Evolutionary conservation across 2,329 filamentous ascomycete genomes (phyloP), one percentile per base, ranked within the genome.

Genomic region (Cercospora sojina): DNA sequence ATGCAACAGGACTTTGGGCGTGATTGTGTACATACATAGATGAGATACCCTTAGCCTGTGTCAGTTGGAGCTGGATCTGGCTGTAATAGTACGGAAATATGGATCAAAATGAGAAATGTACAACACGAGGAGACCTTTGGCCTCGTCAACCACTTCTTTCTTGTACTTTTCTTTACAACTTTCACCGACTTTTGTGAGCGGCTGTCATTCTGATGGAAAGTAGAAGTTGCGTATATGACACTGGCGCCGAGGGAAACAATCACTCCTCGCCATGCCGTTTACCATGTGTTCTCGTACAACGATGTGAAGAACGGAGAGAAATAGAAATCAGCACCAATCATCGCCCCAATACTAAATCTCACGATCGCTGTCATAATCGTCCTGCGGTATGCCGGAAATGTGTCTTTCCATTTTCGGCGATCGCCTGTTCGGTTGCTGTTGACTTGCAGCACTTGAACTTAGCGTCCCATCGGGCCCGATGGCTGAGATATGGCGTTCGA

Each of bases 331-430:
- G n/a, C n/a, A n/a, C n/a, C n/a, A n/a, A n/a, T n/a, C n/a, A n/a
- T 10, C 56, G 12, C 32, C 7, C 7, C 27, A 12, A n/a, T 13
- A 10, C 35, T 27, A 61, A 18, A 41, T 29, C 41, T 63, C 60
- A 23, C 60, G 60, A 57, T 67, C 68, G 31, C 68, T 69, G 29
- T 69, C 68, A 29, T 67, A 67, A 38, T 67, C 68, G 18, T 69
- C 59, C n/a, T 55, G 49, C 18, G 65, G 68, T n/a, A 69, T 67
- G 20, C 60, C 62, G 13, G 65, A 67, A 29, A 69, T 69, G n/a
- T 67, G 64, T 10, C 68, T 47, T 35, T 67, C 66, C 53, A 69
- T 35, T 35, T 61, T 64, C 23, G 65, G 62, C 20, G 65, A 61
- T 20, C 18, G 32, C 5, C 41, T 38, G 27, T 35, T 35, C 2